These are phyloP conservation scores for Claviceps sp. DNA, from an alignment of 2,329 filamentous ascomycete species.

Conservation along the genomic window DNA sequence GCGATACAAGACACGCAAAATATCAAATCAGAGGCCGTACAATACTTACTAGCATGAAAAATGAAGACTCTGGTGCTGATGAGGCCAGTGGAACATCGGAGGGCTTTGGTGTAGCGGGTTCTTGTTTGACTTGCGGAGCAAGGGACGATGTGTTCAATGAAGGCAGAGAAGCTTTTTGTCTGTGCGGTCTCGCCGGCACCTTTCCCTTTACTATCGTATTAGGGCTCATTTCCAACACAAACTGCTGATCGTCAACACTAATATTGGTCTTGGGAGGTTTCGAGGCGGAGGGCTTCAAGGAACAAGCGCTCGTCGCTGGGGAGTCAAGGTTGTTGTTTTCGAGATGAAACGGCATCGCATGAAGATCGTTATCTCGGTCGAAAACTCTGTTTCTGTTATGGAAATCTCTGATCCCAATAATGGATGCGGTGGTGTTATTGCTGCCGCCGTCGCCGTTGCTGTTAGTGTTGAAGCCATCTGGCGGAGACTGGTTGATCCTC, in stretches of 20 bases:
- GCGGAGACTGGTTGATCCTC: constrained; percentile 13
- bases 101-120: constrained; percentile 17
- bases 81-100: constrained; percentile 12
- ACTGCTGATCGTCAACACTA: constrained; percentile 18
- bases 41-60: constrained; percentile 14
- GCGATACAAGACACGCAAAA: neutral
- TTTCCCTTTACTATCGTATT: constrained; percentile 21
- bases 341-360: too few relatives aligned
- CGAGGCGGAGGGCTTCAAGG: constrained; percentile 25
- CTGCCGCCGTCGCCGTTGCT: constrained; percentile 9
- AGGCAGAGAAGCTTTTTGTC: constrained; percentile 13
- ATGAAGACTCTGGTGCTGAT: constrained; percentile 7
- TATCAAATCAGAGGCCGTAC: too few relatives aligned
- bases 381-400: neutral
- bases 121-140: constrained; percentile 16
- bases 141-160: constrained; percentile 11
- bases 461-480: constrained; percentile 9
- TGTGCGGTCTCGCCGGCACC: constrained; percentile 19
- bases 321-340: neutral
- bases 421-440: neutral
- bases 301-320: constrained; percentile 9
- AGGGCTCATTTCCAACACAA: constrained; percentile 24
- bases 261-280: constrained; percentile 26
- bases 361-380: neutral
- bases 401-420: neutral